Base-by-base conservation (phyloP, 176 grass and related monocot species). In the Typha latifolia region DNA sequence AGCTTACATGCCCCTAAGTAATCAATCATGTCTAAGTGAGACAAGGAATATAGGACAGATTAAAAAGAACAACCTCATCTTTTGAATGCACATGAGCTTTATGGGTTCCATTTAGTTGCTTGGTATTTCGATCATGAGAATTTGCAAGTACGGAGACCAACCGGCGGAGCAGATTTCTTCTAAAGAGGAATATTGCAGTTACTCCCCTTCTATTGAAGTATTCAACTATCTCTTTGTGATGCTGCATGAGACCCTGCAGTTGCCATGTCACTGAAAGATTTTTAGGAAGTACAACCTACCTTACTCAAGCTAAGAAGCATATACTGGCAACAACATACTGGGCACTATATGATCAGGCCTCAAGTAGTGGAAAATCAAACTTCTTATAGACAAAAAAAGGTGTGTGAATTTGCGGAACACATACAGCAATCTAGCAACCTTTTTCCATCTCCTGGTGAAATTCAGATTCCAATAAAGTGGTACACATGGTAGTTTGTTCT, bases 21-120 rank as follows among this genome's bases (percentile, higher is more conserved):
- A 43, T 43, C 0, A 43, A 43, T 5, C 34, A 43, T 43, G 34
- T 43, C 27, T 9, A 43, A 43, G 5, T 43, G 34, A 43, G 34
- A 43, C 34, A 9, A 43, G 34, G 34, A 2, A 43, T 43, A 43
- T 43, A 43, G 34, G 34, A 43, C 34, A 29, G 47, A 14, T 64
- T 2, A 1, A 67, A 81, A 70, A 66, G 29, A 21, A 15, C 56
- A 63, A 93, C 95, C 95, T 94, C 81, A 10, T 50, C 5, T 79
- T 71, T 75, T 14, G 74, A 74, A 64, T 99, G 84, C 48, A 90
- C 89, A 51, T 94, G 95, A 75, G 95, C 76, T 73, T 82, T 79
- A 67, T 99, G 89, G 29, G 90, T 99, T 69, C 89, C 95, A 65
- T 94, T 99, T 81, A 99, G 62, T 61, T 99, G 86, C 82, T 87